Evolutionary conservation across 176 grass and related monocot genomes (phyloP), one percentile per base, ranked within the genome.

Genomic region (Miscanthus lutarioriparius): DNA sequence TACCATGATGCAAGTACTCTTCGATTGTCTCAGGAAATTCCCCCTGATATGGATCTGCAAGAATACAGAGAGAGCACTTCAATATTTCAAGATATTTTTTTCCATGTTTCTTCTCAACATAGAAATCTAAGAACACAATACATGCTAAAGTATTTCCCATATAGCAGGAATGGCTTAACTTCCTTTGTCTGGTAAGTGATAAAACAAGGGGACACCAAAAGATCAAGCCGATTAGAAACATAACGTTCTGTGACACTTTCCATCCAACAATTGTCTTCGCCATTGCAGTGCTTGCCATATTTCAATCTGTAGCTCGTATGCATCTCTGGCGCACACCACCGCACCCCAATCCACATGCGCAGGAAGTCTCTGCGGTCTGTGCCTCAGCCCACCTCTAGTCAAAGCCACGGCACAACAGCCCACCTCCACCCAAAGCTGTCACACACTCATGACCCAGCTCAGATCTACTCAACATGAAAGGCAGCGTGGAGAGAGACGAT

Each of bases 1-100:
- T 99, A 74, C 93, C 97, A 91, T 96, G 88, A 78, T 96, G 90
- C 93, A 99, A 84, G 86, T 75, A 99, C 88, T 99, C 97, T 84
- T 99, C 97, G 22, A 99, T 99, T n/a, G 93, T 79, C 85, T 99
- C 97, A 3, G 96, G 97, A 67, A 99, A 99, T 84, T 96, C 97
- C 86, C 93, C 93, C 84, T 99, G 97, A 88, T 94, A 84, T 3
- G 93, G 97, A 89, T 99, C 93, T 99, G 86, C 79, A 88, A 79
- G 70, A 86, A 81, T n/a, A 78, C 22, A 78, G 17, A 75, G 72
- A 13, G 72, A 77, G 59, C 0, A 79, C 9, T 86, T 61, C 19
- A 85, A 75, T 47, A 64, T 65, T 75, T 70, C 41, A 58, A 70
- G 26, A 76, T 73, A 40, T 36, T 22, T 80, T 80, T 35, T 23